Evolutionary conservation across 23 red algal genomes (phyloP).

Genomic region (Pyropia yezoensis): DNA sequence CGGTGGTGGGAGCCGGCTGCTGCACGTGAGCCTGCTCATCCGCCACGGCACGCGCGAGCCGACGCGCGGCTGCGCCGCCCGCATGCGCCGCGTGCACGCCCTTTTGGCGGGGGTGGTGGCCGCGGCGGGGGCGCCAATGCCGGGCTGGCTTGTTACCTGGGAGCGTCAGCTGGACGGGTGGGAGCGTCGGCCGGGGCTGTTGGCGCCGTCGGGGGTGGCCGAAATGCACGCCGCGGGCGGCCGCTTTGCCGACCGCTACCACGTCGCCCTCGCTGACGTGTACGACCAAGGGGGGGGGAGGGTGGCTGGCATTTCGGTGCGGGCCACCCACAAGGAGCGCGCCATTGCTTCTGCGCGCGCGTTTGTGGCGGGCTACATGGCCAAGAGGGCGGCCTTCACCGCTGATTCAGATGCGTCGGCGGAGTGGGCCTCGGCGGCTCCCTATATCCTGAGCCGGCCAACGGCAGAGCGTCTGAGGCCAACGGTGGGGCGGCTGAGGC

Average conservation of each 20-base stretch:
- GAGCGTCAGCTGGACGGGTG: slow-evolving; percentile 16
- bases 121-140: slow-evolving; percentile 8
- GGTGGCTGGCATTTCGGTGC: neutral
- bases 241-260: slow-evolving; percentile 35
- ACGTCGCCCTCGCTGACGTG: slow-evolving; percentile 8
- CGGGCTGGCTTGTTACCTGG: slow-evolving; percentile 35
- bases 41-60: slow-evolving; percentile 61
- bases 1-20: neutral
- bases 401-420: neutral
- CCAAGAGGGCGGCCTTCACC: neutral
- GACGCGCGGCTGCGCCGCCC: slow-evolving; percentile 21
- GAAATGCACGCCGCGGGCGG: slow-evolving; percentile 37
- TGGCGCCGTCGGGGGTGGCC: slow-evolving; percentile 28
- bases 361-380: slow-evolving; percentile 38
- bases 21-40: slow-evolving; percentile 46
- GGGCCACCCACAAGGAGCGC: slow-evolving; percentile 42
- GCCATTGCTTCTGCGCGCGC: slow-evolving; percentile 35
- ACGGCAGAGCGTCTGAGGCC: too few species aligned
- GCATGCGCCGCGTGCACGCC: slow-evolving; percentile 20
- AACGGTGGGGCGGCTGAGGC: too few species aligned
- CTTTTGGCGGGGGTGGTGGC: slow-evolving; percentile 8
- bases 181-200: slow-evolving; percentile 14
- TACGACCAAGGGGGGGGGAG: slow-evolving; percentile 2
- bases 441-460: too few species aligned
- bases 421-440: too few species aligned